These are phyloP conservation scores for Kwoniella sp. DNA, from an alignment of 768 basidiomycete genomes.

Conservation along the genomic window DNA sequence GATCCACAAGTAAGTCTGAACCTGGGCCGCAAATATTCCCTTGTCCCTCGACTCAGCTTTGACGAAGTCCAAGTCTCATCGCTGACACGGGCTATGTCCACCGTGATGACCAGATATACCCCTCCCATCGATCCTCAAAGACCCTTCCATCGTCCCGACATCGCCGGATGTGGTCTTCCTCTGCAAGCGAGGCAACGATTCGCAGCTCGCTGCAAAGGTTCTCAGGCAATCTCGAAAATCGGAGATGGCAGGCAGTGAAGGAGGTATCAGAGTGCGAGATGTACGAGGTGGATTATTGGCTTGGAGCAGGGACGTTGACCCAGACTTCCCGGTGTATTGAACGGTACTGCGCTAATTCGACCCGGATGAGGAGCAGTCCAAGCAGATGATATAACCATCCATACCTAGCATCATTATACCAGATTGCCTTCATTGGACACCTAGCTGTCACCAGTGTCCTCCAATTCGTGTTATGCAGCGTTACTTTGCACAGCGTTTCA, in stretches of 20 bases:
- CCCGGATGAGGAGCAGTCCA: no score
- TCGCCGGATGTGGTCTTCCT: constrained; percentile 64
- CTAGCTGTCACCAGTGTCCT: no score
- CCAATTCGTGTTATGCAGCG: no score
- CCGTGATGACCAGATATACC: constrained; percentile 67
- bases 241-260: neutral
- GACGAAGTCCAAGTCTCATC: no score
- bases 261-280: constrained; percentile 54
- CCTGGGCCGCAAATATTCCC: neutral
- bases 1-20: constrained; percentile 67
- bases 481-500: no score
- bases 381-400: no score
- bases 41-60: neutral
- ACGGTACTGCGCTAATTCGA: no score
- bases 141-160: constrained; percentile 59
- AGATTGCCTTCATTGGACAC: no score
- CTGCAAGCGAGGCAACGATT: constrained; percentile 91
- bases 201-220: constrained; percentile 78
- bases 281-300: constrained; percentile 79
- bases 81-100: constrained; percentile 3
- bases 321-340: constrained; percentile 73
- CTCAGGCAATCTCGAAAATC: constrained; percentile 53
- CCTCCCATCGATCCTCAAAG: constrained; percentile 65
- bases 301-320: constrained; percentile 76
- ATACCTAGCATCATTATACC: no score